Evolutionary conservation across 805 yeast genomes (phyloP).

Genomic region (Blastobotrys terrestris): DNA sequence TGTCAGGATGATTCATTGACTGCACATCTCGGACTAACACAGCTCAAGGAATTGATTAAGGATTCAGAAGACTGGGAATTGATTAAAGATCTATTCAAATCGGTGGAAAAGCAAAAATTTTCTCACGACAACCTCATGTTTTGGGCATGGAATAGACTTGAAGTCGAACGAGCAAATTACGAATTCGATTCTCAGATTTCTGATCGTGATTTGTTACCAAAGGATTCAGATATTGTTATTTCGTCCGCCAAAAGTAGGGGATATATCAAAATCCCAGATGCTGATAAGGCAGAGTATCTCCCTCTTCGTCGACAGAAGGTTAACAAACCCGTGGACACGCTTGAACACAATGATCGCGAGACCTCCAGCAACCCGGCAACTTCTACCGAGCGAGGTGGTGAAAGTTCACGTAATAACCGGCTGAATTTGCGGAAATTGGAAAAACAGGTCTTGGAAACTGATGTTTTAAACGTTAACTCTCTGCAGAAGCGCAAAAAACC

Average conservation of each 20-base stretch:
- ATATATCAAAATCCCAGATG: slow-evolving; percentile 64
- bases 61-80: slow-evolving; percentile 70
- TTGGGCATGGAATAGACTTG: slow-evolving; percentile 63
- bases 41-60: slow-evolving; percentile 48
- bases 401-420: slow-evolving; percentile 78
- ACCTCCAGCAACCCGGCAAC: not conserved
- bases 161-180: slow-evolving; percentile 16
- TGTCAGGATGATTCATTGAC: slow-evolving; percentile 36
- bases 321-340: slow-evolving; percentile 28
- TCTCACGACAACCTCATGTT: slow-evolving; percentile 38
- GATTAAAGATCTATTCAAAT: slow-evolving; percentile 40
- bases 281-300: slow-evolving; percentile 64
- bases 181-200: not conserved
- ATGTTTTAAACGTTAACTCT: slow-evolving; percentile 75
- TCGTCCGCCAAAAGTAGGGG: slow-evolving; percentile 51
- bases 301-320: slow-evolving; percentile 68
- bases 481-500: slow-evolving; percentile 87
- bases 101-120: slow-evolving; percentile 21
- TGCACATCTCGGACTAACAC: slow-evolving; percentile 30
- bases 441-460: slow-evolving; percentile 63
- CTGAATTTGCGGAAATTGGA: slow-evolving; percentile 84
- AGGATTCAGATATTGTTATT: not conserved
- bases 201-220: not conserved
- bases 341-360: slow-evolving; percentile 20
- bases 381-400: not conserved